Evolutionary conservation across 164 flowering plant species (phyloP), one percentile per base, ranked within the genome.

Genomic region (Tetrastigma voinierianum): DNA sequence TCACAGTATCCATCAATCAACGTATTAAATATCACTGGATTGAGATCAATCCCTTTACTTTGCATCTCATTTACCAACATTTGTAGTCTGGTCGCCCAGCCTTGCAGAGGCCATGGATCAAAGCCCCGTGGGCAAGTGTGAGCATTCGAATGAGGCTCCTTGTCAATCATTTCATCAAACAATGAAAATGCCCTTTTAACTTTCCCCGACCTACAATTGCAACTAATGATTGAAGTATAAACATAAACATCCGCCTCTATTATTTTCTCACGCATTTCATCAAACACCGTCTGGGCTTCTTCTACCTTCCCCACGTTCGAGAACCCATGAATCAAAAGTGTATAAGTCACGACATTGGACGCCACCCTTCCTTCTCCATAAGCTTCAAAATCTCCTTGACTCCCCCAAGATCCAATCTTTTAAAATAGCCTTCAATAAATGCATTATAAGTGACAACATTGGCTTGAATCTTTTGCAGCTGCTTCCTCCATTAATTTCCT

Each of bases 51-150:
- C 60, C 90, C 87, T 16, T 70, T 72, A 53, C 65, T 59, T 45
- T 72, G 80, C 91, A 90, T 84, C 59, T 85, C 91, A 46, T 58
- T 64, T 24, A 84, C 59, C 52, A 82, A 75, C n/a, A 67, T 60
- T 69, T 9, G 78, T 89, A 2, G 75, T 80, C 46, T 80, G 84
- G 67, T 15, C 81, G 66, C 45, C 90, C 93, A 16, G 54, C 79
- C 56, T 83, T 84, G 74, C 89, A 88, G 46, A 87, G 67, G 14
- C 87, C 86, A 65, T 78, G 66, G 10, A 88, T 66, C 66, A 88
- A 73, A 11, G 81, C 77, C 56, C 84, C 81, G 57, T 82, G 86
- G 4, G 87, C 82, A 89, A 46, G 84, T 77, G 54, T 86, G 87
- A 1, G 61, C 81, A 80, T 73, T 82, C 1, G 88, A 85, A 17